Evolutionary conservation across 208 protist genomes (phyloP).

Genomic region (Crithidia bombi): DNA sequence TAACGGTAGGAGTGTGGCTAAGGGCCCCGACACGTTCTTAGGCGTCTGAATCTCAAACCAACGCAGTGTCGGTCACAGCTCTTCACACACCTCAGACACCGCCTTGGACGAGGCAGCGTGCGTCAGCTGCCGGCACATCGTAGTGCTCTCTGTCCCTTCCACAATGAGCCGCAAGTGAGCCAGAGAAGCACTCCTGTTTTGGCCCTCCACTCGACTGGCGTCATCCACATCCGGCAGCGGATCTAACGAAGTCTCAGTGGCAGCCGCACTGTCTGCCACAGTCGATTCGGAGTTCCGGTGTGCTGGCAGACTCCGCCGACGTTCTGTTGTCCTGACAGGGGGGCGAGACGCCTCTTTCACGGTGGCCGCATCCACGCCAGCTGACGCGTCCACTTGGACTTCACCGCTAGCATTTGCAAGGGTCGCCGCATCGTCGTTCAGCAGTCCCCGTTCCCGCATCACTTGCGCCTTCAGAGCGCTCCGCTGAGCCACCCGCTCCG

Average conservation of each 20-base stretch:
- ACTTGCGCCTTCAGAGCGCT: constrained; percentile 18
- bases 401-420: background rate
- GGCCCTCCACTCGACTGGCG: background rate
- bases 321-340: background rate
- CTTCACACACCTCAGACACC: background rate
- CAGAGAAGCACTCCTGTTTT: background rate
- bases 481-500: constrained; percentile 23
- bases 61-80: background rate
- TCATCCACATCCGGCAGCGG: background rate
- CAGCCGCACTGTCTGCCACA: constrained; percentile 1
- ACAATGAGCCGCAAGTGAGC: constrained; percentile 24
- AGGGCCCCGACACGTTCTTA: too few relatives aligned
- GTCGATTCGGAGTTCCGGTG: constrained; percentile 21
- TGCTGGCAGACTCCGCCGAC: background rate
- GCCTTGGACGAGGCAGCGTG: background rate
- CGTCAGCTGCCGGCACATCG: constrained; percentile 17
- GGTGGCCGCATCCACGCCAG: background rate
- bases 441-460: constrained; percentile 3
- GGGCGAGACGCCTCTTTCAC: background rate
- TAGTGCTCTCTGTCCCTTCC: constrained; percentile 2
- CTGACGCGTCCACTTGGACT: background rate
- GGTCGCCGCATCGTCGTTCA: background rate
- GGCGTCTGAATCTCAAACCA: too few relatives aligned
- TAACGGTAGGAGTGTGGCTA: too few relatives aligned
- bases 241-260: background rate